These are phyloP conservation scores for Emergomyces orientalis DNA, from an alignment of 2,329 filamentous ascomycete genomes.

Conservation along the genomic window DNA sequence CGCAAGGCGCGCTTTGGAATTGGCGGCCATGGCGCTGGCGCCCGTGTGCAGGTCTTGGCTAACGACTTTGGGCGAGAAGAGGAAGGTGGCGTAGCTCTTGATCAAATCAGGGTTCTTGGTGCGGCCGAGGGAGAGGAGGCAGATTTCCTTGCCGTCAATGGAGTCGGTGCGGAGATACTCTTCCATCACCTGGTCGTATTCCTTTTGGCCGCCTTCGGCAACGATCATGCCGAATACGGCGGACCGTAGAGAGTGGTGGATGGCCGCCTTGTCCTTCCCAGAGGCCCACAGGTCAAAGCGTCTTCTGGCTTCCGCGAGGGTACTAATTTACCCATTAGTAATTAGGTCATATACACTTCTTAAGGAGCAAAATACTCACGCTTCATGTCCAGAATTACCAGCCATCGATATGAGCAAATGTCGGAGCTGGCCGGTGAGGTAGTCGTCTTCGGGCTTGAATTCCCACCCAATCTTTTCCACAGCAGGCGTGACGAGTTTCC, in stretches of 20 bases:
- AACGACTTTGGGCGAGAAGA: conserved; percentile 76
- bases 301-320: conserved; percentile 62
- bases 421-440: conserved; percentile 70
- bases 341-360: background rate
- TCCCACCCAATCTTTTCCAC: conserved; percentile 80
- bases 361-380: conserved; percentile 41
- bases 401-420: conserved; percentile 70
- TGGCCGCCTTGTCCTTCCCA: conserved; percentile 54
- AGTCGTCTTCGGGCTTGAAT: conserved; percentile 67
- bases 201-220: conserved; percentile 59
- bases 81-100: conserved; percentile 56
- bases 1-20: conserved; percentile 60
- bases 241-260: conserved; percentile 72
- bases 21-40: conserved; percentile 61
- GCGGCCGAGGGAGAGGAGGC: conserved; percentile 64
- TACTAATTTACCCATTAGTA: conserved; percentile 35
- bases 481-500: conserved; percentile 65
- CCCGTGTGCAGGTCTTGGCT: conserved; percentile 82
- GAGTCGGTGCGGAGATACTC: conserved; percentile 77
- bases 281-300: conserved; percentile 73
- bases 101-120: conserved; percentile 62
- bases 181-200: conserved; percentile 66
- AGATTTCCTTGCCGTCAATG: conserved; percentile 85
- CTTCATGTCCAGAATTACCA: conserved; percentile 64
- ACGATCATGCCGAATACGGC: conserved; percentile 74